These are phyloP conservation scores for Saururus chinensis DNA, from an alignment of 164 flowering plant genomes.

Conservation along the genomic window DNA sequence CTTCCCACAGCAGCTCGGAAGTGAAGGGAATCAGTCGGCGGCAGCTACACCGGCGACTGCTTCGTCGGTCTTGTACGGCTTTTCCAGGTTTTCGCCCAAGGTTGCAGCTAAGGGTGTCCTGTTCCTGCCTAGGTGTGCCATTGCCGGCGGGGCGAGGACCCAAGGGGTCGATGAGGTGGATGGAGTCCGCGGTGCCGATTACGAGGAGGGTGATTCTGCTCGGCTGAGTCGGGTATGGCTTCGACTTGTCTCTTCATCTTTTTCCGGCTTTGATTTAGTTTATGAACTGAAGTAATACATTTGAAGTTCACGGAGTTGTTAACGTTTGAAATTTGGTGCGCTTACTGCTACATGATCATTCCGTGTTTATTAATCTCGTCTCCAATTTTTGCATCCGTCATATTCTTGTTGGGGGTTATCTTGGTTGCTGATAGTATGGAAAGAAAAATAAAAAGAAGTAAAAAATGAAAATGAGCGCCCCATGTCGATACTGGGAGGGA, in stretches of 20 bases:
- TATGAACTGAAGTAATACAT: not conserved
- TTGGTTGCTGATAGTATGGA: too few relatives aligned
- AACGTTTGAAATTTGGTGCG: too few relatives aligned
- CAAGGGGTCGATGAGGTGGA: slow-evolving; percentile 8
- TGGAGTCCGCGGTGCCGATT: slow-evolving; percentile 2
- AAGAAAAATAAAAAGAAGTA: too few relatives aligned
- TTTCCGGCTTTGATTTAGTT: not conserved
- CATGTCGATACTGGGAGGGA: too few relatives aligned
- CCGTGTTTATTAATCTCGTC: too few relatives aligned
- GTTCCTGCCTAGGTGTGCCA: slow-evolving; percentile 2
- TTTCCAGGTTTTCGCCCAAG: slow-evolving; percentile 1
- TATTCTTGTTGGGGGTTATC: too few relatives aligned
- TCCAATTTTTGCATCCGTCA: too few relatives aligned
- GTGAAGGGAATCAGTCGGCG: slow-evolving; percentile 1
- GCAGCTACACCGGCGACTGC: not conserved
- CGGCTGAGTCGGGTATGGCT: not conserved
- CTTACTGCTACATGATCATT: too few relatives aligned
- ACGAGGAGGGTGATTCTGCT: not conserved
- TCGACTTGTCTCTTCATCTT: too few relatives aligned
- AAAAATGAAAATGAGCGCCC: too few relatives aligned
- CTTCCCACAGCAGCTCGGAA: slow-evolving; percentile 2
- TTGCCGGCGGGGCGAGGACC: slow-evolving; percentile 8
- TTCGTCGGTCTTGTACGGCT: slow-evolving; percentile 2
- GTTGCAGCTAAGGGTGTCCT: slow-evolving; percentile 2
- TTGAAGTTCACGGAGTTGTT: not conserved